Percentiles rank a stretch among this genome's conserved stretches.
Conservation (phyloP, 768 basidiomycete genomes). For the Boletus pseudo-olivaceus region DNA sequence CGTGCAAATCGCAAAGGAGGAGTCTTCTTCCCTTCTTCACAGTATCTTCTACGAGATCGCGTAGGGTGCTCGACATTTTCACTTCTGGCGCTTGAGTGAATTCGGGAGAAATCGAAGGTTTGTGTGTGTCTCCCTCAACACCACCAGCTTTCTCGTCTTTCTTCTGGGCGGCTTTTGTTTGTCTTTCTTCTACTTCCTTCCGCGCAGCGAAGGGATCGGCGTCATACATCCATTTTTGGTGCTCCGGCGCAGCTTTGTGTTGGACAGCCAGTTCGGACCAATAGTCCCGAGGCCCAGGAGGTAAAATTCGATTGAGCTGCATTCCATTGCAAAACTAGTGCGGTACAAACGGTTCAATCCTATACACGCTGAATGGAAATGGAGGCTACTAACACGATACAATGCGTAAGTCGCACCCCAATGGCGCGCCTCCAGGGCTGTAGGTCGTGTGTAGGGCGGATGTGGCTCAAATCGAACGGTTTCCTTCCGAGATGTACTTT, state of each 20-base stretch:
- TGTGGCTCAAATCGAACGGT: slow-evolving; percentile 70
- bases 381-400: slow-evolving; percentile 65
- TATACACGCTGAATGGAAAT: background rate
- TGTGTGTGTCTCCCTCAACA: slow-evolving; percentile 16
- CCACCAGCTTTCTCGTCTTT: slow-evolving; percentile 31
- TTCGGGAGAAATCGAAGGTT: slow-evolving; percentile 28
- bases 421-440: slow-evolving; percentile 82
- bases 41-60: slow-evolving; percentile 77
- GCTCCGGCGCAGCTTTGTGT: slow-evolving; percentile 63
- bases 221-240: slow-evolving; percentile 84
- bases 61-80: slow-evolving; percentile 70
- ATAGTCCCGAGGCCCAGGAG: slow-evolving; percentile 82
- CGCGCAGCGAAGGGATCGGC: slow-evolving; percentile 80
- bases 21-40: slow-evolving; percentile 61
- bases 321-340: slow-evolving; percentile 70
- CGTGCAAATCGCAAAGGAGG: background rate
- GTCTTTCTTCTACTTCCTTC: slow-evolving; percentile 62
- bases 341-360: slow-evolving; percentile 20
- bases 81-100: slow-evolving; percentile 65
- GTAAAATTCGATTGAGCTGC: slow-evolving; percentile 71
- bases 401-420: slow-evolving; percentile 88
- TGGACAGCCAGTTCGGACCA: slow-evolving; percentile 75
- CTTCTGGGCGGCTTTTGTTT: slow-evolving; percentile 52
- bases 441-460: slow-evolving; percentile 61
- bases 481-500: slow-evolving; percentile 68